Evolutionary conservation across 495 filamentous ascomycete species (phyloP), one percentile per base, ranked within the genome.

Genomic region (Chaetomium fimeti): DNA sequence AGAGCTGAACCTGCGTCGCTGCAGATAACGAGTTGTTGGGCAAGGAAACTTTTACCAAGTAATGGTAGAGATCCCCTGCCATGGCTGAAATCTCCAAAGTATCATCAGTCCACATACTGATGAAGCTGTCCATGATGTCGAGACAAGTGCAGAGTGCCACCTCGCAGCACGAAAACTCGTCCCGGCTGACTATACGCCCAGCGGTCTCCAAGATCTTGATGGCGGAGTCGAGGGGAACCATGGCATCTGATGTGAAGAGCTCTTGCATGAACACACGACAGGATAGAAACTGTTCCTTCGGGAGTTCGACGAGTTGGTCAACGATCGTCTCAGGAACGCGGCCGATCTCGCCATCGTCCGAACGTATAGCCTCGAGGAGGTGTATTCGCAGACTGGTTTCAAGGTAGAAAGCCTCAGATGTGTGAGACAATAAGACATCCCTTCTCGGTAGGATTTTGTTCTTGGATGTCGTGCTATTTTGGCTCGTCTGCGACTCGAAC

Each of bases 61-160:
- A 93, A 24, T 81, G 73, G 74, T 97, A 98, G n/a, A 98, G 73
- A 51, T 91, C 87, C 53, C 85, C 81, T 28, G 85, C 91, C 60
- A 82, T 79, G 1, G 84, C 81, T 18, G 79, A 80, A 20, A 95
- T 74, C n/a, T 84, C 79, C 38, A 77, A 74, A 16, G 76, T 77
- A 2, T 75, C 77, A 47, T 80, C 77, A 24, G 82, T 74, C 91
- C 91, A 96, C 61, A 87, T 76, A 27, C 78, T 69, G 29, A 80
- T 83, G 64, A 93, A 82, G 63, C 83, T 81, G 56, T 80, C 80
- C 79, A 97, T 82, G 66, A 91, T 77, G 55, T 89, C 85, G 29
- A 97, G 78, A 62, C 88, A 88, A 54, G 90, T 69, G 29, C 82
- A 80, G 45, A 91, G 76, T 11, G 90, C 84, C 45, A 87, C 87